Base-by-base conservation (phyloP, 2,329 filamentous ascomycete genomes). In the Geoglossum cookeanum region DNA sequence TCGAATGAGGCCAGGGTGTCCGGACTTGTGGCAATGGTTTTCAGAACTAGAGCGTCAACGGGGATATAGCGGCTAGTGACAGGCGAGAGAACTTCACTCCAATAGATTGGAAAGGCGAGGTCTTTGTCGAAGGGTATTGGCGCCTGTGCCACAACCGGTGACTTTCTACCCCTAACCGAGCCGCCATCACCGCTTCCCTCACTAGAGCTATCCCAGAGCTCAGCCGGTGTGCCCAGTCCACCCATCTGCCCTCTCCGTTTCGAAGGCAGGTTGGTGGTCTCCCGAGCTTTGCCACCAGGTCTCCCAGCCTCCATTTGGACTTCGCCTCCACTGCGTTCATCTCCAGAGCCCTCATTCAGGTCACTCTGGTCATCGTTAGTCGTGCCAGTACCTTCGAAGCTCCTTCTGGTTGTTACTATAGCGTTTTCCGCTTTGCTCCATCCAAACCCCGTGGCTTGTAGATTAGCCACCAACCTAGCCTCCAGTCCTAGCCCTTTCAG, bases 361-460 rank as follows among this genome's bases (percentile, higher is more conserved):
- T 27, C 35, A 15, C 22, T 13, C 29, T 9, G 9, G 2, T 11
- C 54, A 56, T 3, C 37, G 22, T 22, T 37, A 17, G 22, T 35
- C 2, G 3, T 7, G 8, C 42, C 11, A n/a, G 11, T n/a, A 22
- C 33, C 22, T 22, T 29, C 13, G 5, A 11, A 27, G 15, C 4
- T 1, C 44, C 22, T 29, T 22, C 49, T 55, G 8, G 7, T 39
- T 27, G 32, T 55, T 30, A 39, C 6, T n/a, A 30, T 78, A 4
- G 85, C 87, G 55, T 92, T 86, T 68, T 98, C 92, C 9, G 77
- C 71, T 67, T 91, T 94, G 60, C 81, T 94, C 83, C 88, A 97
- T 1, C 89, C 89, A 68, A 94, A 95, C 0, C 92, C 92, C 27
- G 87, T 71, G 0, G 89, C 84, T 65, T 97, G 92, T 45, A 98